Evolutionary conservation across 768 basidiomycete species (phyloP).

Genomic region (Amanita molliuscula): DNA sequence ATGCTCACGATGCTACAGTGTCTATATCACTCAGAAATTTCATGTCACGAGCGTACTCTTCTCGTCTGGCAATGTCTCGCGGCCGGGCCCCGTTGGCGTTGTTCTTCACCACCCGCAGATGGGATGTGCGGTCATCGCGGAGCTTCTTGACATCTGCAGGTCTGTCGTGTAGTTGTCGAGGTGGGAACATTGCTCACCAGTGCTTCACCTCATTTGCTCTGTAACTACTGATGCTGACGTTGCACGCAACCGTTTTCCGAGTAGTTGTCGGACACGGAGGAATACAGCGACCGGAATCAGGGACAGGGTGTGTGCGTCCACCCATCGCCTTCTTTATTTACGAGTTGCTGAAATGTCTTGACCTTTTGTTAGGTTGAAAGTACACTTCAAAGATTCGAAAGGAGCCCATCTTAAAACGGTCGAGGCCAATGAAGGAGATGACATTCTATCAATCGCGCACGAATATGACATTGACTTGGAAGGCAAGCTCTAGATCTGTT

Average conservation of each 20-base stretch:
- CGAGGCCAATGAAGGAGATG: constrained; percentile 91
- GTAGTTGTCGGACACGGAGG: constrained; percentile 11
- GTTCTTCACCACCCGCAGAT: not conserved
- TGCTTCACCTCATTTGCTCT: not conserved
- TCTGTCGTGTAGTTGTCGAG: not conserved
- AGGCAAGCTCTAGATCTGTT: constrained; percentile 40
- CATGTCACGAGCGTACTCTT: not conserved
- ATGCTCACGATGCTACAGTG: not conserved
- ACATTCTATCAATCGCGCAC: constrained; percentile 82
- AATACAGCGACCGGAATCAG: constrained; percentile 17
- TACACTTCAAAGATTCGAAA: constrained; percentile 86
- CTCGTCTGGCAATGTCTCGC: not conserved
- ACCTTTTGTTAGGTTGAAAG: constrained; percentile 54
- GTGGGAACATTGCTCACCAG: not conserved
- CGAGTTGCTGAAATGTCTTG: not conserved
- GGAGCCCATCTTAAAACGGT: constrained; percentile 78
- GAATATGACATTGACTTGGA: constrained; percentile 95
- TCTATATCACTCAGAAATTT: not conserved
- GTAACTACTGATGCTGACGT: not conserved
- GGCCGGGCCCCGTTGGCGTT: not conserved
- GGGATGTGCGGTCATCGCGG: not conserved
- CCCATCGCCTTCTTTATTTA: not conserved
- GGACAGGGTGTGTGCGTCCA: constrained; percentile 17
- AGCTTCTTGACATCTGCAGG: constrained; percentile 2
- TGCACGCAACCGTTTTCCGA: not conserved